Percentiles rank a stretch among this genome's conserved stretches.
phyloP scores from a whole-genome alignment of 2,329 filamentous ascomycete genomes.

The Aspergillus tamarii region DNA sequence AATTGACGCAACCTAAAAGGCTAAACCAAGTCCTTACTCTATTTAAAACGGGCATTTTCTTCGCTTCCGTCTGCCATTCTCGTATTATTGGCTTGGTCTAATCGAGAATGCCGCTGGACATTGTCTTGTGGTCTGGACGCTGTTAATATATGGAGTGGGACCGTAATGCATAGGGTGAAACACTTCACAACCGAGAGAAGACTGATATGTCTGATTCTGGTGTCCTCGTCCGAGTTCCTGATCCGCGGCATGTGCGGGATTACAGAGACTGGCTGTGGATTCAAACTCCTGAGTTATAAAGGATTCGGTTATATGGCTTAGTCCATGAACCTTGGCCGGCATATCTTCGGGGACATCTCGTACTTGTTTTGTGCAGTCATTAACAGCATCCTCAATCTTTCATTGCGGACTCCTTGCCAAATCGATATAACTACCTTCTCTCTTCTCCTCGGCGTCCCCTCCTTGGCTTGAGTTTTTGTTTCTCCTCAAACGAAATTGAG shows the following conservation, averaged over 20 bases:
- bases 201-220: slow-evolving; percentile 4
- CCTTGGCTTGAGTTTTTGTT: background rate
- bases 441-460: background rate
- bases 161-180: slow-evolving; percentile 13
- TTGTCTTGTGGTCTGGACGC: background rate
- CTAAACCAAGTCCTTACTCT: background rate
- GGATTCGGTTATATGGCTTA: background rate
- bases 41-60: background rate
- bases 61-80: background rate
- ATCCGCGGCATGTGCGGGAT: background rate
- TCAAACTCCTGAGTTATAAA: background rate
- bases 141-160: slow-evolving; percentile 11
- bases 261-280: background rate
- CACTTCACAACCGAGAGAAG: slow-evolving; percentile 4
- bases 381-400: background rate
- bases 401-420: background rate
- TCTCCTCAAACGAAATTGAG: background rate
- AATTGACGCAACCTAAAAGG: background rate
- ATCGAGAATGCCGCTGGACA: background rate
- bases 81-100: background rate
- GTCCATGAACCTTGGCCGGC: background rate
- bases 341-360: background rate
- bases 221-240: background rate
- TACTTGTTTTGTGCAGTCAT: too few species aligned
- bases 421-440: background rate